Evolutionary conservation across 176 grass and related monocot species (phyloP).

Genomic region (Bonia amplexicaulis): DNA sequence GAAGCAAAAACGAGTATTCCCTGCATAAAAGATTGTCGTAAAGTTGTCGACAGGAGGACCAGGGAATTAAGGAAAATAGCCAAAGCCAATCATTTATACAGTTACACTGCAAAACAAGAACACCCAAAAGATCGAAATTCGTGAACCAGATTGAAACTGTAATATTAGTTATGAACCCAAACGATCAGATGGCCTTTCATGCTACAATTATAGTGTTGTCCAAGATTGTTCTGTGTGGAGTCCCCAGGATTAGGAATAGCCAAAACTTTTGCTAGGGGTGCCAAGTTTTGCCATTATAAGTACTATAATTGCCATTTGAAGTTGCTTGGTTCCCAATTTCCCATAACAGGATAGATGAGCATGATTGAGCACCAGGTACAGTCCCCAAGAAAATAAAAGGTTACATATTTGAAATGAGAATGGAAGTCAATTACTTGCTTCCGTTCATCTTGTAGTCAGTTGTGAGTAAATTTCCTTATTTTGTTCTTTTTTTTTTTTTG

Average conservation of each 20-base stretch:
- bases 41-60: background rate
- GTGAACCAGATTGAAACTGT: background rate
- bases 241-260: background rate
- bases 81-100: background rate
- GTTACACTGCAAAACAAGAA: background rate
- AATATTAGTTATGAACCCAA: background rate
- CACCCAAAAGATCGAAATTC: background rate
- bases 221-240: background rate
- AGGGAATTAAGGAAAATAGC: background rate
- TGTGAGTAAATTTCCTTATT: background rate
- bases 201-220: background rate
- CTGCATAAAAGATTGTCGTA: conserved; percentile 27
- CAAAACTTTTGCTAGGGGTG: background rate
- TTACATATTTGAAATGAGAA: background rate
- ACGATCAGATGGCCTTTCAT: background rate
- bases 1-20: conserved; percentile 81
- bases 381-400: too few species aligned
- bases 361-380: background rate
- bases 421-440: background rate
- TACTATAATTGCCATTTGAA: background rate
- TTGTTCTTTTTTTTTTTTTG: background rate
- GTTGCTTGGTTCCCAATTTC: background rate
- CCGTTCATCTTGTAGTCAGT: background rate
- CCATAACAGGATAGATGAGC: background rate
- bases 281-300: background rate